Base-by-base conservation (phyloP, 139 green algal species). In the Coccomyxa sp. region DNA sequence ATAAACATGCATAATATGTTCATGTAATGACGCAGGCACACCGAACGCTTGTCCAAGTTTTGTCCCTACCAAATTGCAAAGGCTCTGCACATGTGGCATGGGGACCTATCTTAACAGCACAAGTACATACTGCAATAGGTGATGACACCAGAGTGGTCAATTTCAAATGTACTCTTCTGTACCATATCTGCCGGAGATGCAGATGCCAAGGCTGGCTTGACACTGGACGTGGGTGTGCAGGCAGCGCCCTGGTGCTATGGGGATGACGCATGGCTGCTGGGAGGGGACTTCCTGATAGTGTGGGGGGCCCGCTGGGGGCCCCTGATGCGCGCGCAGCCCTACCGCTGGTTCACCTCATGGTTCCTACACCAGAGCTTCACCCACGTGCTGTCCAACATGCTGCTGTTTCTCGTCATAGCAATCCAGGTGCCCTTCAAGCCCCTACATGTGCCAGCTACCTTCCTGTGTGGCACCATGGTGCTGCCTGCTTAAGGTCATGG, bases 321-420 rank as follows among this genome's bases (percentile, higher is more conserved):
- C 0, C 37, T 44, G 37, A 89, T 90, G 83, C 73, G 70, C 34
- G 35, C n/a, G 12, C 39, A 86, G 73, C 73, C 68, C 31, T 85
- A 83, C 78, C 80, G 90, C 14, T 91, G 89, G 82, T 73, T 94
- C 68, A 84, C 82, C 22, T 89, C 82, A 7, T 77, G 87, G 14
- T 78, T 90, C 76, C 78, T 95, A 18, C 90, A 95, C 82, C 77
- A 87, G 39, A 83, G 38, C 70, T 86, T 90, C 68, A 38, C 75
- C 16, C 90, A 95, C 81, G 70, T 92, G 38, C 68, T 89, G 18
- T 87, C 85, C 73, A 95, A 95, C 87, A 78, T 87, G 54, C n/a
- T 89, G 31, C 76, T 91, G 38, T 87, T 92, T 39, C 54, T 88
- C 7, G 79, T 83, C 38, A 73, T 94, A 18, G 50, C 50, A 18